Base-by-base conservation (phyloP, 2,329 filamentous ascomycete species). In the Colletotrichum sp. region DNA sequence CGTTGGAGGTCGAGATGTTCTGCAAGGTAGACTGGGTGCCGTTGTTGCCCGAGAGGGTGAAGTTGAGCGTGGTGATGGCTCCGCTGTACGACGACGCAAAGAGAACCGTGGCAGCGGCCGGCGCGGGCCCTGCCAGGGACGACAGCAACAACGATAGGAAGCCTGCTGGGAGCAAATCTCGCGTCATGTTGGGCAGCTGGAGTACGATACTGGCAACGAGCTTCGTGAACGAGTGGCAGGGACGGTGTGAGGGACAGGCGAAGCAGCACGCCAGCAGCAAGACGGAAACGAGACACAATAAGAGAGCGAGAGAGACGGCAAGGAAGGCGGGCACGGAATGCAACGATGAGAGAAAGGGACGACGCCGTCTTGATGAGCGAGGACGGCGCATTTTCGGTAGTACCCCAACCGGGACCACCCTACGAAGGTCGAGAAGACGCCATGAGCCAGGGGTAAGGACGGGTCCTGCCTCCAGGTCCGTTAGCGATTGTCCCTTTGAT, bases 31-130 rank as follows among this genome's bases (percentile, higher is more conserved):
- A 71, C 71, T 78, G 68, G 52, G 76, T 71, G 73, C 78, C 72
- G 77, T 77, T 78, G 75, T 77, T 63, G 69, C 77, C 78, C 28
- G 79, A 78, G 71, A 82, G 74, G 71, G 81, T 85, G 72, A 89
- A 81, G 76, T 87, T 85, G 67, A 90, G 83, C n/a, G 87, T 88
- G 25, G 87, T 88, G 77, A 90, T 80, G 61, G 82, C 84, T 72
- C 88, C 88, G 74, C 83, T 83, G 82, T 90, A 90, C 8, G 88
- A 89, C 1, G 88, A 82, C 64, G 87, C 87, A 80, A 88, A 89
- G 72, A 90, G 84, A 66, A 87, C 81, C 74, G 82, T 81, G 71
- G 84, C 83, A 48, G 82, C 82, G 64, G 85, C 81, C 68, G 82
- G 82, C 61, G 80, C 78, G 76, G 80, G 80, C 72, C 57, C 52